Conservation (phyloP, 371 early-diverging fungal species). For the Mortierella sp. region DNA sequence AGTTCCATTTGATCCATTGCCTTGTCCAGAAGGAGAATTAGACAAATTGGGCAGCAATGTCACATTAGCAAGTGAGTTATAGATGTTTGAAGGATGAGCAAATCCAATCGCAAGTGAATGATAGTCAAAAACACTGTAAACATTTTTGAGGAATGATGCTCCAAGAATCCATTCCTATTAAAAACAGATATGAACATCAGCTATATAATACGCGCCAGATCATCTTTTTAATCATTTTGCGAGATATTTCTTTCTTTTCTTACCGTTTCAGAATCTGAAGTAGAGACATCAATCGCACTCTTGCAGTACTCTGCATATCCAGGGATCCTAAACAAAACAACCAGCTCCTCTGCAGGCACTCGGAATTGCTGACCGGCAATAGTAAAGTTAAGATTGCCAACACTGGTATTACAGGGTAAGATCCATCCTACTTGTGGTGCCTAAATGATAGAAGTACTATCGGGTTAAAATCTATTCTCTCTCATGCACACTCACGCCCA, state of each 20-base stretch:
- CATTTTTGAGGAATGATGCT: constrained; percentile 46
- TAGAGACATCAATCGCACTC: constrained; percentile 44
- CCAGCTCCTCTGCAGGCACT: constrained; percentile 46
- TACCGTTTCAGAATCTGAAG: constrained; percentile 27
- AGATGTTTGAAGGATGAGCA: constrained; percentile 53
- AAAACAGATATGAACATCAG: background rate
- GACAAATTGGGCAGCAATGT: constrained; percentile 48
- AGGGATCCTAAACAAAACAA: constrained; percentile 48
- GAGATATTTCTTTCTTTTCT: background rate
- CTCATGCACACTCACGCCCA: background rate
- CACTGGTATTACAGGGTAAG: constrained; percentile 48
- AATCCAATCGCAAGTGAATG: constrained; percentile 34
- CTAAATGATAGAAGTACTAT: background rate
- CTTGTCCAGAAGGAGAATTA: constrained; percentile 23
- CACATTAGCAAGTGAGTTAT: constrained; percentile 46
- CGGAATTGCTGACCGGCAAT: constrained; percentile 43
- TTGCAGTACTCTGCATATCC: constrained; percentile 56
- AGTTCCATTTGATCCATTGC: constrained; percentile 7
- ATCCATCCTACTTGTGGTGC: constrained; percentile 53
- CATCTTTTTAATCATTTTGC: no score
- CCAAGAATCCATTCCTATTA: constrained; percentile 48
- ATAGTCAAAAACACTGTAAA: constrained; percentile 51
- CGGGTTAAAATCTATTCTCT: background rate
- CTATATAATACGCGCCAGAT: background rate
- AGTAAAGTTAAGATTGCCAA: constrained; percentile 51